Percentiles rank a stretch among this genome's conserved stretches.
Conservation (phyloP, 2,329 filamentous ascomycete genomes). For the Calycina herbarum region DNA sequence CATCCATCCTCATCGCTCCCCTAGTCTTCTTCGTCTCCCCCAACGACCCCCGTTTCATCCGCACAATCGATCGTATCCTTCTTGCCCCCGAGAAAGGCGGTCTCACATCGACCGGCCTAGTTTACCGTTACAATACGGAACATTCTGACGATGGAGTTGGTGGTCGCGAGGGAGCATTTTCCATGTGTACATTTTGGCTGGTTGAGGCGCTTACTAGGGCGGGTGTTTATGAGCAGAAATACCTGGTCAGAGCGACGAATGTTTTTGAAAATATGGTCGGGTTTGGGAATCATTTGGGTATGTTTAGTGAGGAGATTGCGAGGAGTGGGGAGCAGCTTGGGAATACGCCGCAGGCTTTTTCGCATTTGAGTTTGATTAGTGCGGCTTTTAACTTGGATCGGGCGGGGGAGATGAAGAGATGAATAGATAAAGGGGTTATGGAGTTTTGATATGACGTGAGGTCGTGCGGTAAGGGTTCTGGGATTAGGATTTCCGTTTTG, state of each 20-base stretch:
- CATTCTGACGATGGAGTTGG: constrained; percentile 72
- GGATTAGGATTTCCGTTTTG: too few relatives aligned
- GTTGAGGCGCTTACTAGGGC: constrained; percentile 76
- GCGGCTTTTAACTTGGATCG: constrained; percentile 75
- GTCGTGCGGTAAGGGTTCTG: too few relatives aligned
- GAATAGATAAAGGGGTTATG: too few relatives aligned
- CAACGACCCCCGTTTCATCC: constrained; percentile 73
- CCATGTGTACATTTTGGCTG: constrained; percentile 82
- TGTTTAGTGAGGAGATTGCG: constrained; percentile 80
- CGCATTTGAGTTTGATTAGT: constrained; percentile 72
- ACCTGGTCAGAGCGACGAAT: constrained; percentile 61
- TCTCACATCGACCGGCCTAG: constrained; percentile 71
- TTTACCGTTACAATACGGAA: constrained; percentile 72
- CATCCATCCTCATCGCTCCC: constrained; percentile 73
- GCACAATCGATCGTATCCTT: constrained; percentile 71
- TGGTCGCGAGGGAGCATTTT: constrained; percentile 73
- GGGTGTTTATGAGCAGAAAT: constrained; percentile 63
- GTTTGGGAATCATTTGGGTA: constrained; percentile 74
- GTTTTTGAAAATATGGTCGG: constrained; percentile 77
- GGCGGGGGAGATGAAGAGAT: constrained; percentile 34
- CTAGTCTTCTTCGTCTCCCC: constrained; percentile 79
- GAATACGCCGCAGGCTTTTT: constrained; percentile 79
- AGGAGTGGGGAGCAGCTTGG: constrained; percentile 74
- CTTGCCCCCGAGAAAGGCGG: constrained; percentile 73
- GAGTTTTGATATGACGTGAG: too few relatives aligned